These are phyloP conservation scores for Penicillium egyptiacum DNA, from an alignment of 495 filamentous ascomycete genomes.

Conservation along the genomic window DNA sequence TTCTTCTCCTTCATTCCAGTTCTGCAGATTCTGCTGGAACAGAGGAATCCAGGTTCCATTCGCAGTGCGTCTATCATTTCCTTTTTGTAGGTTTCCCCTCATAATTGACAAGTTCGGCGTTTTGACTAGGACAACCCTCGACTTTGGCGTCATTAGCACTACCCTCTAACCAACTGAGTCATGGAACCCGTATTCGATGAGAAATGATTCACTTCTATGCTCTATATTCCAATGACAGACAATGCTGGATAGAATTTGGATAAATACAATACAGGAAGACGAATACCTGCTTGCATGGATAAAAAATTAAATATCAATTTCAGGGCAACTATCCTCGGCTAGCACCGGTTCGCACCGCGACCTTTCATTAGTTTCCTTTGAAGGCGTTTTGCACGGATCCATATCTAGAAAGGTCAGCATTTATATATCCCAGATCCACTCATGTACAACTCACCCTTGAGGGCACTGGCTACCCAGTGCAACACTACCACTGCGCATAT, in stretches of 20 bases:
- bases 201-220: no score
- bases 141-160: conserved; percentile 41
- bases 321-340: no score
- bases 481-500: conserved; percentile 57
- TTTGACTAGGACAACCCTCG: conserved; percentile 18
- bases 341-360: neutral
- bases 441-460: conserved; percentile 42
- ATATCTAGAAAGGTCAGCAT: conserved; percentile 22
- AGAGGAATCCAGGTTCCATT: neutral
- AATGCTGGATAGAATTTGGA: neutral
- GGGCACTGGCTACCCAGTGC: conserved; percentile 52
- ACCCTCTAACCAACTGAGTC: conserved; percentile 39
- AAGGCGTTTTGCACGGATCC: conserved; percentile 38
- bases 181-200: conserved; percentile 23
- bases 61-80: no score
- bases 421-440: neutral
- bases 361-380: neutral
- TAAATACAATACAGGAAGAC: neutral
- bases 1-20: neutral
- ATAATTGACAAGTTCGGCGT: neutral
- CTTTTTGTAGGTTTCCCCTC: neutral
- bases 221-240: no score
- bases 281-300: neutral
- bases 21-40: neutral
- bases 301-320: neutral